Percentiles rank a stretch among this genome's conserved stretches.
Evolutionary conservation across 1,284 basidiomycete genomes (phyloP).

Genomic region (Trametes versicolor): DNA sequence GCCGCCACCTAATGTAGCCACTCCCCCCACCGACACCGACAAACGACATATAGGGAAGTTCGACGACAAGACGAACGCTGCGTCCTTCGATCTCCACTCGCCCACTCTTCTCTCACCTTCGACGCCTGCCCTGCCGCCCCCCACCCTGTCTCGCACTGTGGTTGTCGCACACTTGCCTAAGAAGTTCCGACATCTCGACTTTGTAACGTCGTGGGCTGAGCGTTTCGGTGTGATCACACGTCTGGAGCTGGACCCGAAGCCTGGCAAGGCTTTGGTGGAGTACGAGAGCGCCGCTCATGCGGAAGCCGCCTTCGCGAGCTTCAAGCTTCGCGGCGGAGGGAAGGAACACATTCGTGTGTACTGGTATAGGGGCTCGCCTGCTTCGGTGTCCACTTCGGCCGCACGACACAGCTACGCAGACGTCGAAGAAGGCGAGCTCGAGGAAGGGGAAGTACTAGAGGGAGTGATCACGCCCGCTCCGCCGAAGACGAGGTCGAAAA

Average conservation of each 20-base stretch:
- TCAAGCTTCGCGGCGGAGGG: slow-evolving; percentile 54
- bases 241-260: slow-evolving; percentile 48
- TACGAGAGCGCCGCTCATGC: slow-evolving; percentile 58
- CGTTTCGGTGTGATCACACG: slow-evolving; percentile 50
- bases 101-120: slow-evolving; percentile 6
- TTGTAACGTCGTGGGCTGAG: slow-evolving; percentile 55
- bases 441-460: slow-evolving; percentile 34
- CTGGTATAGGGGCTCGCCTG: slow-evolving; percentile 53
- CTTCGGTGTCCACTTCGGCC: neutral
- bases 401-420: slow-evolving; percentile 25
- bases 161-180: slow-evolving; percentile 70
- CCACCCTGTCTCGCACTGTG: slow-evolving; percentile 60
- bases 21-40: neutral
- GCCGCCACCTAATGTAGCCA: neutral
- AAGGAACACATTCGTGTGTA: slow-evolving; percentile 59
- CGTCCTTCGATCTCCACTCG: slow-evolving; percentile 31
- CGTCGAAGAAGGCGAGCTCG: slow-evolving; percentile 44
- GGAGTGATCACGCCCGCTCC: neutral
- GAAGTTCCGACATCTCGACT: slow-evolving; percentile 50
- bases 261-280: slow-evolving; percentile 63
- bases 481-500: slow-evolving; percentile 35
- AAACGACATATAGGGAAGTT: slow-evolving; percentile 41
- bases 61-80: slow-evolving; percentile 31
- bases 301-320: slow-evolving; percentile 60
- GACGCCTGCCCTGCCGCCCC: slow-evolving; percentile 33